Base-by-base conservation (phyloP, 75 land plant genomes). In the Larix kaempferi region DNA sequence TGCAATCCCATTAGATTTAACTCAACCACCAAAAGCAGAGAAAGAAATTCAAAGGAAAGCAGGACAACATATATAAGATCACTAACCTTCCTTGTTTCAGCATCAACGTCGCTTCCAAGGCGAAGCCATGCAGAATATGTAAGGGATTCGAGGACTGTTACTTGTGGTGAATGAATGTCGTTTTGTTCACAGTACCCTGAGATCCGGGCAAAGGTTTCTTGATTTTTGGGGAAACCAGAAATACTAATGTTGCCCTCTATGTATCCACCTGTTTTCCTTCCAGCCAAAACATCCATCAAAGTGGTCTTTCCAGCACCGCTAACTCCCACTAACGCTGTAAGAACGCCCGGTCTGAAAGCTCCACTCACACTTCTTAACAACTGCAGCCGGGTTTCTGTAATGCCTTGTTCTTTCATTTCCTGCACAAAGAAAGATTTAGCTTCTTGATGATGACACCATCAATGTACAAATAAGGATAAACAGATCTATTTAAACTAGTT, bases 151-250 rank as follows among this genome's bases (percentile, higher is more conserved):
- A 85, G 80, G 3, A 93, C 85, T 5, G 95, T 93, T 23, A 93
- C 89, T 64, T 91, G 89, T 26, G 95, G 95, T 37, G 95, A 93
- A 62, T 93, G 95, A 65, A 93, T 91, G 62, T 93, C 95, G 65
- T 80, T 88, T 78, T 93, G 93, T 62, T 93, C 95, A 75, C 93
- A 91, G 59, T 93, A 93, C 25, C 93, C 95, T 1, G 95, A 87
- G 26, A 93, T 78, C 0, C 95, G 85, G 61, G 95, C 93, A 81
- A 93, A 93, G 39, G 93, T 93, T 75, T 86, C 93, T 66, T 93
- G 95, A 62, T 88, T 87, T 71, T 93, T 93, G 52, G 93, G 89
- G 73, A 83, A 91, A 0, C 86, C 85, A 22, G 85, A 71, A 25
- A 84, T 78, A 4, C 35, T 71, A 39, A 84, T 83, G 76, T 56